These are phyloP conservation scores for Eucalyptus curtisii DNA, from an alignment of 345 rosid genomes.

Conservation along the genomic window DNA sequence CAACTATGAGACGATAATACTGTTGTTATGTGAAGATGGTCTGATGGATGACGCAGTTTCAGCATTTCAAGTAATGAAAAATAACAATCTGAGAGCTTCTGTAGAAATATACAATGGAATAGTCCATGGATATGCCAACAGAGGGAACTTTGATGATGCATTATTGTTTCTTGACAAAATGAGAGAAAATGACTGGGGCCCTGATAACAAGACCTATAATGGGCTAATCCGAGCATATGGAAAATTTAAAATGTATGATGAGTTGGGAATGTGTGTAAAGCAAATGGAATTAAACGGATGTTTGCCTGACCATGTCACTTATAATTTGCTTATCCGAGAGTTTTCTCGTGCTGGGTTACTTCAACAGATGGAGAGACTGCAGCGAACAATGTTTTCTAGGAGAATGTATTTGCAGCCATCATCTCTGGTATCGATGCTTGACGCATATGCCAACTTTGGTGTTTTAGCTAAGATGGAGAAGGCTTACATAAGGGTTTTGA, in stretches of 20 bases:
- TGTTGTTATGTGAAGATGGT: slow-evolving; percentile 29
- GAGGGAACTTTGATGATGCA: slow-evolving; percentile 41
- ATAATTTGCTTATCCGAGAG: slow-evolving; percentile 49
- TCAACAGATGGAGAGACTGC: slow-evolving; percentile 39
- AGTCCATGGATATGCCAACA: slow-evolving; percentile 30
- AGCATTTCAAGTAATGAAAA: slow-evolving; percentile 34
- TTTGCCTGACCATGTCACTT: slow-evolving; percentile 40
- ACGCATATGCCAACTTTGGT: slow-evolving; percentile 48
- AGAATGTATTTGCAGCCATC: slow-evolving; percentile 38
- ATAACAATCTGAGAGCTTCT: slow-evolving; percentile 19
- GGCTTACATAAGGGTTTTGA: slow-evolving; percentile 12
- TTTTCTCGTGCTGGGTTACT: slow-evolving; percentile 53
- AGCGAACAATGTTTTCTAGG: slow-evolving; percentile 24
- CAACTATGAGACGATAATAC: slow-evolving; percentile 44
- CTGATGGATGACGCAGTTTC: slow-evolving; percentile 29
- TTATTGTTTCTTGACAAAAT: slow-evolving; percentile 25
- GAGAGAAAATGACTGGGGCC: slow-evolving; percentile 25
- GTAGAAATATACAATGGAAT: slow-evolving; percentile 37
- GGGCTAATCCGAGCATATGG: slow-evolving; percentile 53
- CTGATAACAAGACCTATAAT: slow-evolving; percentile 29
- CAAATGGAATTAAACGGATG: slow-evolving; percentile 46
- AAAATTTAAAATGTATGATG: slow-evolving; percentile 45
- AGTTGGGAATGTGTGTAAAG: slow-evolving; percentile 42
- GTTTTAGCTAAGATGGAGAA: slow-evolving; percentile 53
- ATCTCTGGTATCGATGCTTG: slow-evolving; percentile 47